phyloP scores from a whole-genome alignment of 2,329 filamentous ascomycete genomes.

The Pseudonectria buxi region DNA sequence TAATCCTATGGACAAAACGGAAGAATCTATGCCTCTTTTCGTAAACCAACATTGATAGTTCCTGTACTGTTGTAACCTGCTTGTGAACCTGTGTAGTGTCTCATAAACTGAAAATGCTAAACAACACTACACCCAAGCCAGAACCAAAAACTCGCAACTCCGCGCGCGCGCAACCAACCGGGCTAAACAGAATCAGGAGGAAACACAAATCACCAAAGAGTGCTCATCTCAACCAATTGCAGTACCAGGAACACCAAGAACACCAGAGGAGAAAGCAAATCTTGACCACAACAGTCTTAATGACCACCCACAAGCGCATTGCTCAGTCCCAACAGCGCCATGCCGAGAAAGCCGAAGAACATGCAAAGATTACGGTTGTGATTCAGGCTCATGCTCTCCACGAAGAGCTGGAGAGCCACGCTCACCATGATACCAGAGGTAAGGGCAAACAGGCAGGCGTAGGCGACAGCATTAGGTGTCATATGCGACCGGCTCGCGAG shows the following conservation, averaged over 20 bases:
- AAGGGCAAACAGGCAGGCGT: constrained; percentile 77
- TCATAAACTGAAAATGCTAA: no score
- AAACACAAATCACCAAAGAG: no score
- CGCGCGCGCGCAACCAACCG: no score
- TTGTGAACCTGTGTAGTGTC: no score
- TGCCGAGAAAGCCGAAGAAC: constrained; percentile 74
- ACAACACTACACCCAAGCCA: no score
- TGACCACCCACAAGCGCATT: constrained; percentile 68
- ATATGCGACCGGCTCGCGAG: constrained; percentile 50
- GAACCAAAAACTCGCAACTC: no score
- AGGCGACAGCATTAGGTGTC: constrained; percentile 50
- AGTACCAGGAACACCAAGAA: neutral
- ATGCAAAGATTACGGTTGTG: constrained; percentile 74
- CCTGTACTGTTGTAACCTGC: no score
- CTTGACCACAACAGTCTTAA: constrained; percentile 13
- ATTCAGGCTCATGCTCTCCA: constrained; percentile 76
- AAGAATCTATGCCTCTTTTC: no score
- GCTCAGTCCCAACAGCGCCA: constrained; percentile 80
- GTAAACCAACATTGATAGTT: no score
- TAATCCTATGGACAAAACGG: no score
- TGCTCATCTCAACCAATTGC: no score
- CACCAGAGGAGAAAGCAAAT: constrained; percentile 1
- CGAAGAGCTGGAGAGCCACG: constrained; percentile 82
- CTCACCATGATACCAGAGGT: constrained; percentile 95
- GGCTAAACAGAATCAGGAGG: no score